Conservation (phyloP, 768 basidiomycete species). For the Termitomyces sp. region DNA sequence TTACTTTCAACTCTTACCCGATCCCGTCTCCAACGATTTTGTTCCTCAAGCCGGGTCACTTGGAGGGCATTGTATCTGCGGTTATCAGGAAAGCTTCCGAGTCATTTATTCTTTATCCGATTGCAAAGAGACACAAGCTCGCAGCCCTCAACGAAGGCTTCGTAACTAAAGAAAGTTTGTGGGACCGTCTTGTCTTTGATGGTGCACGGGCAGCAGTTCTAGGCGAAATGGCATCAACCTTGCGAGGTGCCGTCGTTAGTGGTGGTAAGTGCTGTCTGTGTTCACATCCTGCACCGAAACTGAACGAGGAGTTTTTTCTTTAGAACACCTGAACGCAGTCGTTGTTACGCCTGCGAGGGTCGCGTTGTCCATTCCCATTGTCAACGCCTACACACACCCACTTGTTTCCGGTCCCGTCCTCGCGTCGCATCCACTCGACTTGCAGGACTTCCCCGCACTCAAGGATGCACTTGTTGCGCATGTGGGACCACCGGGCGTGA, state of each 20-base stretch:
- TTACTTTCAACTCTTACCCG: slow-evolving; percentile 41
- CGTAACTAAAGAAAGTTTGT: slow-evolving; percentile 72
- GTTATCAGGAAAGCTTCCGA: slow-evolving; percentile 52
- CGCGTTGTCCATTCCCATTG: slow-evolving; percentile 71
- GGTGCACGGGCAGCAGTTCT: slow-evolving; percentile 54
- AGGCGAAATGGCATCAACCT: slow-evolving; percentile 52
- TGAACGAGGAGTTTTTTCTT: neutral
- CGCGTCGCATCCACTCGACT: slow-evolving; percentile 78
- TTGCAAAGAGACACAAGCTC: slow-evolving; percentile 78
- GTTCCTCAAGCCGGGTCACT: slow-evolving; percentile 65
- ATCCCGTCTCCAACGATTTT: slow-evolving; percentile 75
- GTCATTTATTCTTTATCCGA: slow-evolving; percentile 46
- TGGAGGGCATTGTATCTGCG: slow-evolving; percentile 45
- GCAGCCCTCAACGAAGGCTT: slow-evolving; percentile 67
- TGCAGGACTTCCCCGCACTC: slow-evolving; percentile 60
- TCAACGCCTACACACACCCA: slow-evolving; percentile 57
- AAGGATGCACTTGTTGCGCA: slow-evolving; percentile 32
- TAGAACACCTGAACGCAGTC: slow-evolving; percentile 47
- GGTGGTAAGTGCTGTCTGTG: slow-evolving; percentile 45
- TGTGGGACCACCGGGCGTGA: slow-evolving; percentile 79
- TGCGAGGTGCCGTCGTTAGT: slow-evolving; percentile 67
- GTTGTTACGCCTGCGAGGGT: slow-evolving; percentile 60
- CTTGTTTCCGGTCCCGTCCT: slow-evolving; percentile 73
- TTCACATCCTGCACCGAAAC: neutral
- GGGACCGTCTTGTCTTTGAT: slow-evolving; percentile 78